These are phyloP conservation scores for Boletus mariae DNA, from an alignment of 1,284 basidiomycete species.

Conservation along the genomic window DNA sequence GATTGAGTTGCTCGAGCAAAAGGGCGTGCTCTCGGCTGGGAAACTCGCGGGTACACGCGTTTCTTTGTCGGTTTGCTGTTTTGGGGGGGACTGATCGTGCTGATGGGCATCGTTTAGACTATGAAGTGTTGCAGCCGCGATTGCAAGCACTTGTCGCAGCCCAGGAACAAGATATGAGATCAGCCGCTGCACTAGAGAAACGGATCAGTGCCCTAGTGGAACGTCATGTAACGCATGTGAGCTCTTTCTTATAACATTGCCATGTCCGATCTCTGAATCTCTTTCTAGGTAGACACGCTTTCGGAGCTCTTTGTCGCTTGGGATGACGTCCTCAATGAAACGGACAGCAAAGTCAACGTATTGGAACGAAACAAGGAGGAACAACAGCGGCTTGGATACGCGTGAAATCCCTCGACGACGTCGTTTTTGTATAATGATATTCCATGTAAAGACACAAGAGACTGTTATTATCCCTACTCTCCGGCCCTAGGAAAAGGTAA, in stretches of 20 bases:
- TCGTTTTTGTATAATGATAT: conserved; percentile 14
- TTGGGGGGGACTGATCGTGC: background rate
- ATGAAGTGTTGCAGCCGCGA: conserved; percentile 59
- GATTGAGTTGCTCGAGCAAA: conserved; percentile 63
- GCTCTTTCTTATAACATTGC: conserved; percentile 18
- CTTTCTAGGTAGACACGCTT: conserved; percentile 61
- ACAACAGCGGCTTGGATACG: conserved; percentile 51
- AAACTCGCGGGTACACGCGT: conserved; percentile 53
- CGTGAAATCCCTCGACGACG: conserved; percentile 19
- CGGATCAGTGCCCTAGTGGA: conserved; percentile 63
- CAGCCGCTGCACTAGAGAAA: conserved; percentile 56
- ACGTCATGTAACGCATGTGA: conserved; percentile 63
- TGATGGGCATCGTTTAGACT: conserved; percentile 39
- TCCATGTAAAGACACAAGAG: conserved; percentile 14
- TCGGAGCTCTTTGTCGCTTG: conserved; percentile 79
- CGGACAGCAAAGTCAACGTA: conserved; percentile 53
- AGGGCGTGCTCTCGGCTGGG: conserved; percentile 67
- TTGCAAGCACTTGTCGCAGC: conserved; percentile 53
- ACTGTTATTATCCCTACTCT: conserved; percentile 12
- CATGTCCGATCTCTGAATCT: background rate
- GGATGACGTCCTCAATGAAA: conserved; percentile 66
- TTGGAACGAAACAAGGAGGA: conserved; percentile 60
- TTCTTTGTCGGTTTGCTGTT: background rate
- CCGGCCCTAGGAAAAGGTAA: conserved; percentile 6
- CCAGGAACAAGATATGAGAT: conserved; percentile 55